phyloP scores from a whole-genome alignment of 257 asterid species.

The Nicotiana noctiflora region DNA sequence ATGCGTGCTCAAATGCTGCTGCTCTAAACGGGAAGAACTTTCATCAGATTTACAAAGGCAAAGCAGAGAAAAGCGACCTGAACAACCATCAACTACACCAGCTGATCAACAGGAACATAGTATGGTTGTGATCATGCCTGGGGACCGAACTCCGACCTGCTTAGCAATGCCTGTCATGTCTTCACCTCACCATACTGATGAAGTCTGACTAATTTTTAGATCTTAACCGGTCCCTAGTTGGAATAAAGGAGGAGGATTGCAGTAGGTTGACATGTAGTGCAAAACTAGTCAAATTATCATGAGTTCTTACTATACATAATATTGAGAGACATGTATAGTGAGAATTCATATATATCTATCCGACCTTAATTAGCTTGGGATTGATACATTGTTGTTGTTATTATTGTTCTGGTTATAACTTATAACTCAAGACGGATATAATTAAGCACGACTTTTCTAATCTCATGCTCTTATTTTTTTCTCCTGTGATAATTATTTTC shows the following conservation, averaged over 20 bases:
- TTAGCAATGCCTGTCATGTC: conserved; percentile 16
- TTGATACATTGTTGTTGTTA: background rate
- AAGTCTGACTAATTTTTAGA: background rate
- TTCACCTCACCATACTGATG: conserved; percentile 2
- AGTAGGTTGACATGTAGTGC: background rate
- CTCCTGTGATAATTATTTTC: no score
- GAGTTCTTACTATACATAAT: background rate
- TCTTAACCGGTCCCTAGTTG: background rate
- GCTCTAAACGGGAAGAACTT: background rate
- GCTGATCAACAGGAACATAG: conserved; percentile 4
- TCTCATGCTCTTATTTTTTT: no score
- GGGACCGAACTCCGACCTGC: conserved; percentile 16
- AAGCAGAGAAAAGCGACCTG: background rate
- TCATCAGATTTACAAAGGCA: background rate
- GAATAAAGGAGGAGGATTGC: background rate
- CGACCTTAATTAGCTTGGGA: background rate
- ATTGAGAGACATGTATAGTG: background rate
- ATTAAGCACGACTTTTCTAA: no score
- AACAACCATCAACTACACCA: background rate
- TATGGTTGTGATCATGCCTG: conserved; percentile 21
- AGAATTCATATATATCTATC: background rate
- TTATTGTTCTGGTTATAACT: background rate
- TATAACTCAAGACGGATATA: no score
- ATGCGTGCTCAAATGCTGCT: conserved; percentile 8
- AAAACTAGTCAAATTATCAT: background rate